Evolutionary conservation across 768 basidiomycete genomes (phyloP), one percentile per base, ranked within the genome.

Genomic region (Hypholoma sublateritium): DNA sequence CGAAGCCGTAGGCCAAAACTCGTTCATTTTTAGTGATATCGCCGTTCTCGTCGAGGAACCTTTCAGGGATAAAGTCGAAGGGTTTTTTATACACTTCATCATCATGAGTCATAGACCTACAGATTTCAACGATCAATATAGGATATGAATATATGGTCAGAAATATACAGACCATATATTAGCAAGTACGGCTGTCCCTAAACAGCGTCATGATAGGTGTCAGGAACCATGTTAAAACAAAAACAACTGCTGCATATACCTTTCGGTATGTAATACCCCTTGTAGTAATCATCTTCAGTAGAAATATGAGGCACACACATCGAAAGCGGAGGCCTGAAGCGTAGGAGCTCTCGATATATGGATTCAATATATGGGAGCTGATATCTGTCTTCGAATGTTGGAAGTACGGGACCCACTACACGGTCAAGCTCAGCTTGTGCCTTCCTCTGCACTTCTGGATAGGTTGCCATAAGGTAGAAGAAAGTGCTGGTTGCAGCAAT

Each of bases 341-440:
- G 44, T 25, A 61, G 17, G 2, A 58, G 24, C 34, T 64, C 58
- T 3, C 50, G 52, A 35, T 64, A 61, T 22, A 63, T 56, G 2
- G 62, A 57, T 12, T 63, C 62, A 1, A 52, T 36, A 36, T 75
- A 80, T 1, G 74, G 76, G 6, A 80, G 62, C 61, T 55, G 58
- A 75, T 73, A 16, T n/a, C 57, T 57, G 25, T 62, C 61, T 4
- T 59, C 57, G 17, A 74, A 70, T 3, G 65, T 65, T 1, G 79
- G 80, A 7, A 80, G 65, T 11, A 67, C 19, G 61, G 67, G 2
- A 72, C 22, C 75, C 11, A 79, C 58, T 4, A 79, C 68, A 1
- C 48, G 24, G 59, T 80, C 79, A 12, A 81, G 67, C 59, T 80
- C 78, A 4, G 64, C 67, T 52, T 78, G 80, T 0, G 76, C 77